Evolutionary conservation across 306 rosid species (phyloP).

Genomic region (Cucurbita ficifolia): DNA sequence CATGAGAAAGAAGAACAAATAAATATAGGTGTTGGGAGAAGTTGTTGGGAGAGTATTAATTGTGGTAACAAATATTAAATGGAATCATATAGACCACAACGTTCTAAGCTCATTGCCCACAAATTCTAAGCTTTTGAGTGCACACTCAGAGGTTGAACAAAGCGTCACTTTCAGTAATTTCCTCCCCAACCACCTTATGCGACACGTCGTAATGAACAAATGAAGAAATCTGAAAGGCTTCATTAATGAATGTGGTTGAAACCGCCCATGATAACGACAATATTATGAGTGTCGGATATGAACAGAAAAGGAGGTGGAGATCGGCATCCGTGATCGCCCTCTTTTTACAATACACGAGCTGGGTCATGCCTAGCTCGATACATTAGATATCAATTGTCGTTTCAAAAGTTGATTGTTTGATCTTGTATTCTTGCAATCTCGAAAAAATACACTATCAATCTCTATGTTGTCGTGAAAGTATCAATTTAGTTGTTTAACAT

Average conservation of each 20-base stretch:
- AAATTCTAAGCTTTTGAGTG: background rate
- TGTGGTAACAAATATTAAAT: slow-evolving; percentile 6
- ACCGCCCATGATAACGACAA: slow-evolving; percentile 1
- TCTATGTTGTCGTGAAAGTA: too few relatives aligned
- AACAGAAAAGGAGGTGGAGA: slow-evolving; percentile 1
- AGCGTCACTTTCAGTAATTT: background rate
- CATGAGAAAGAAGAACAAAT: background rate
- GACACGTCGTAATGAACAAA: background rate
- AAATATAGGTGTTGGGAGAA: background rate
- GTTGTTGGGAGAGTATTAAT: background rate
- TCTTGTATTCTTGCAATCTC: too few relatives aligned
- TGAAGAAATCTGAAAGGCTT: background rate
- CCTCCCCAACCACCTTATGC: background rate
- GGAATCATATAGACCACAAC: background rate
- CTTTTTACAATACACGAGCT: background rate
- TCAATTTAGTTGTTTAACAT: too few relatives aligned
- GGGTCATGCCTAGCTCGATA: too few relatives aligned
- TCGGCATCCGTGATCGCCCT: background rate
- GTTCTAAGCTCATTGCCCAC: background rate
- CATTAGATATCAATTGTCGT: too few relatives aligned
- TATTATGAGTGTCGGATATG: background rate
- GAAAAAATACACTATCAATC: too few relatives aligned
- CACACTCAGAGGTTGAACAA: background rate
- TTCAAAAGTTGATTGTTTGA: too few relatives aligned
- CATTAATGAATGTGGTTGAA: background rate